Base-by-base conservation (phyloP, 2,329 filamentous ascomycete genomes). In the Thielaviopsis populi region DNA sequence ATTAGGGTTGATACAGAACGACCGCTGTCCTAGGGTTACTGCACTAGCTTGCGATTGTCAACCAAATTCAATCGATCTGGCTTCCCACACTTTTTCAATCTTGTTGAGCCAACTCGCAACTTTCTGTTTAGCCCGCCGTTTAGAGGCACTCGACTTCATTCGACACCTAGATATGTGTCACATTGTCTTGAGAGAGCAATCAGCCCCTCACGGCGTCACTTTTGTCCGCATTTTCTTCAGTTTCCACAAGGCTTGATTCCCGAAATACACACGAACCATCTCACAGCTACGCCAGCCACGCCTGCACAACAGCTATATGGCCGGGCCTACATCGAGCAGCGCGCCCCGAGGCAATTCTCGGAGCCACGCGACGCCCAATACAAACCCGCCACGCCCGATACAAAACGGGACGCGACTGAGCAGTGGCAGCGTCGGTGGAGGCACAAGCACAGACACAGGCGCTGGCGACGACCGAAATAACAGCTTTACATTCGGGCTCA, bases 401-500 rank as follows among this genome's bases (percentile, higher is more conserved):
- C 19, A 22, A 46, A 61, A 61, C 59, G 41, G 59, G 2, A 41
- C 41, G 42, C 59, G 40, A 24, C 7, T 61, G 6, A 61, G 43
- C 43, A 46, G 40, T 19, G 43, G 59, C 6, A 33, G 59, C 19
- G 41, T 10, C 22, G 22, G 46, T 19, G 17, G 15, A 11, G 40
- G 42, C 41, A n/a, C 17, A n/a, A 7, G 46, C 22, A 48, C 46
- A 24, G 22, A 10, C 46, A 15, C n/a, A 13, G 46, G 11, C 15
- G 10, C 17, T 41, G 22, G 59, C 42, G 30, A 27, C 3, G 53
- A 56, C 30, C 15, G 53, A 56, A 56, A 8, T 27, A 56, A 56
- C 27, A 37, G 10, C 27, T 56, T 37, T n/a, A 37, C 46, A 10
- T 64, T 64, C 37, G 56, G 61, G 42, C 63, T 61, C 3, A 60